These are phyloP conservation scores for Kodamaea kaohsiungensis DNA, from an alignment of 805 yeast species.

Conservation along the genomic window DNA sequence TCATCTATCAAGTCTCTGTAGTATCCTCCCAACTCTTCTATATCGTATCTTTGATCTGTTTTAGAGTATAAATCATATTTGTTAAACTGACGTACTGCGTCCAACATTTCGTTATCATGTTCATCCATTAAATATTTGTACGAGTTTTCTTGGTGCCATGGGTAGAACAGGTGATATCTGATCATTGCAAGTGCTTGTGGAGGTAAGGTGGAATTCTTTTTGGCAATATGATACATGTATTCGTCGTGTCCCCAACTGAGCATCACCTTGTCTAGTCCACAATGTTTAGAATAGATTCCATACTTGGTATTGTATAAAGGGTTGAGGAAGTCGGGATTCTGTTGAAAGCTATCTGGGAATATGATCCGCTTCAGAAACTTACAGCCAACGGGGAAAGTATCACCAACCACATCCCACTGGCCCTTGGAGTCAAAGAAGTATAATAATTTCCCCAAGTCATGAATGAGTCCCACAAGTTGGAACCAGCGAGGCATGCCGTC, in stretches of 20 bases:
- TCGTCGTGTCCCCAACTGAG: slow-evolving; percentile 81
- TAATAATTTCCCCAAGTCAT: slow-evolving; percentile 67
- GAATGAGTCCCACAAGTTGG: slow-evolving; percentile 71
- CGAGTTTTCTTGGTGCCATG: slow-evolving; percentile 74
- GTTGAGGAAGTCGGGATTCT: slow-evolving; percentile 60
- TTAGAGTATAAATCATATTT: slow-evolving; percentile 71
- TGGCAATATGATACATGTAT: slow-evolving; percentile 73
- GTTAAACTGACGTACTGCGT: slow-evolving; percentile 66
- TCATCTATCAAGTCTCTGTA: slow-evolving; percentile 66
- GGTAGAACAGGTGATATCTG: slow-evolving; percentile 72
- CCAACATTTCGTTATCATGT: slow-evolving; percentile 58
- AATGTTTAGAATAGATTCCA: slow-evolving; percentile 63
- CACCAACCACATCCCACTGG: slow-evolving; percentile 83
- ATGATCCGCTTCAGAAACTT: slow-evolving; percentile 59
- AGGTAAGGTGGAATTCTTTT: slow-evolving; percentile 61
- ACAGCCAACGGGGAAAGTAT: slow-evolving; percentile 77
- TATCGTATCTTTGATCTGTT: slow-evolving; percentile 47
- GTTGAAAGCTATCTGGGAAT: slow-evolving; percentile 57
- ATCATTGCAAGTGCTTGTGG: slow-evolving; percentile 72
- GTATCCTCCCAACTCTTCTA: slow-evolving; percentile 55
- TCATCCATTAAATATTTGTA: slow-evolving; percentile 64
- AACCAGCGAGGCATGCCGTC: slow-evolving; percentile 76
- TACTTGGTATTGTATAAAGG: slow-evolving; percentile 66
- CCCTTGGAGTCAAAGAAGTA: slow-evolving; percentile 73
- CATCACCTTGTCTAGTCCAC: slow-evolving; percentile 72